These are phyloP conservation scores for Trichoderma afroharzianum DNA, from an alignment of 2,329 filamentous ascomycete species.

Conservation along the genomic window DNA sequence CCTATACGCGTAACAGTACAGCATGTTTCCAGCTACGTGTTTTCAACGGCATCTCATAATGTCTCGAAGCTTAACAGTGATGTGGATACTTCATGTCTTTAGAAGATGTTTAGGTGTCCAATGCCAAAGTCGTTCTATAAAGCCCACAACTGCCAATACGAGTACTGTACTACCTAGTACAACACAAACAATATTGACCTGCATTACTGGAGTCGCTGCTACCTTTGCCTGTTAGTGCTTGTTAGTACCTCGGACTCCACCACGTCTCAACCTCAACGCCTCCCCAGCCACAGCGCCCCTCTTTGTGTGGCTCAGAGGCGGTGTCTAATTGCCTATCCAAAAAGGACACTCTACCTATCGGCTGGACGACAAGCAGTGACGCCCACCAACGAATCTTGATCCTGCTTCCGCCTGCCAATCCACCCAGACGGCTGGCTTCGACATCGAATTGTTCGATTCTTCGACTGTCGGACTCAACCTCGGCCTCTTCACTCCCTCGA, in stretches of 20 bases:
- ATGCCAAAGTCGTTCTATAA: not conserved
- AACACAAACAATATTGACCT: not conserved
- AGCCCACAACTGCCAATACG: not conserved
- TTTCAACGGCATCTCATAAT: not conserved
- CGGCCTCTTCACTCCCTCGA: not conserved
- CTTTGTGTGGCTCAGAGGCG: slow-evolving; percentile 14
- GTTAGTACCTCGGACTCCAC: not conserved
- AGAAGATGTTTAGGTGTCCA: too few relatives aligned
- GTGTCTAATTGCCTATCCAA: slow-evolving; percentile 17
- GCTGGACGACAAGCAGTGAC: slow-evolving; percentile 8
- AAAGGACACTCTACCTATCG: slow-evolving; percentile 17
- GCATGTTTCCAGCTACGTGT: not conserved
- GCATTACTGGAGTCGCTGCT: not conserved
- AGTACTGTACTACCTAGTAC: too few relatives aligned
- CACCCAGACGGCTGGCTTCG: slow-evolving; percentile 14
- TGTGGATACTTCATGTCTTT: too few relatives aligned
- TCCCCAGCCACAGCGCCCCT: slow-evolving; percentile 17
- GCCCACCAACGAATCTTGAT: slow-evolving; percentile 13
- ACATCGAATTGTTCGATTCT: not conserved
- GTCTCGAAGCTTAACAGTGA: not conserved
- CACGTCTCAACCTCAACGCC: not conserved
- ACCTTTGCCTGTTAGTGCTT: not conserved
- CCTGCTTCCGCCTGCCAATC: slow-evolving; percentile 13
- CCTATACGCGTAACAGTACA: not conserved
- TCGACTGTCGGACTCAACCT: slow-evolving; percentile 6